Evolutionary conservation across 495 filamentous ascomycete genomes (phyloP).

Genomic region (Umbilicaria muhlenbergii): DNA sequence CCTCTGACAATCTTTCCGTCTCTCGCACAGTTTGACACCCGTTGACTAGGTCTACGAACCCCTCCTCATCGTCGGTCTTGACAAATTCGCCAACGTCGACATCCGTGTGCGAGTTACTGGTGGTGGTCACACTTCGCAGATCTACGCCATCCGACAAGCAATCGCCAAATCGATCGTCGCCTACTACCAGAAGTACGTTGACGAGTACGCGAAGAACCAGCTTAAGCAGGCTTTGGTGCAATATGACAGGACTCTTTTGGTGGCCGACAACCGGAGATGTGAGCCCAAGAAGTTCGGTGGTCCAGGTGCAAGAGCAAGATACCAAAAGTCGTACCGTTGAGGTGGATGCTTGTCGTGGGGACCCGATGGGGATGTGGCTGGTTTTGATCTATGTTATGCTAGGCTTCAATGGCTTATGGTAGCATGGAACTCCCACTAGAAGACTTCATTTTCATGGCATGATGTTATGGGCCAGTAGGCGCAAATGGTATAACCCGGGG

Average conservation of each 20-base stretch:
- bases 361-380: neutral
- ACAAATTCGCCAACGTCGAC: conserved; percentile 93
- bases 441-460: too few relatives aligned
- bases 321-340: conserved; percentile 82
- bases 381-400: neutral
- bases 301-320: conserved; percentile 86
- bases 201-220: conserved; percentile 99
- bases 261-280: conserved; percentile 90
- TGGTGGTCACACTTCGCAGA: conserved; percentile 95
- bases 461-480: too few relatives aligned
- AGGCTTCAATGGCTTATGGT: neutral
- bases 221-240: conserved; percentile 86
- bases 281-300: conserved; percentile 87
- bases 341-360: conserved; percentile 10
- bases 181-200: conserved; percentile 99
- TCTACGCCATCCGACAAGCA: conserved; percentile 97
- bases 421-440: too few relatives aligned
- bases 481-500: too few relatives aligned
- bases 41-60: conserved; percentile 75
- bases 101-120: conserved; percentile 94
- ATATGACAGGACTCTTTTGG: conserved; percentile 93
- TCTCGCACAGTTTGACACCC: conserved; percentile 1
- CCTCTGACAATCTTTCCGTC: conserved; percentile 3
- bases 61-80: conserved; percentile 83
- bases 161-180: conserved; percentile 96